Percentiles rank a stretch among this genome's conserved stretches.
phyloP scores from a whole-genome alignment of 768 basidiomycete genomes.

The Cubamyces lactineus region DNA sequence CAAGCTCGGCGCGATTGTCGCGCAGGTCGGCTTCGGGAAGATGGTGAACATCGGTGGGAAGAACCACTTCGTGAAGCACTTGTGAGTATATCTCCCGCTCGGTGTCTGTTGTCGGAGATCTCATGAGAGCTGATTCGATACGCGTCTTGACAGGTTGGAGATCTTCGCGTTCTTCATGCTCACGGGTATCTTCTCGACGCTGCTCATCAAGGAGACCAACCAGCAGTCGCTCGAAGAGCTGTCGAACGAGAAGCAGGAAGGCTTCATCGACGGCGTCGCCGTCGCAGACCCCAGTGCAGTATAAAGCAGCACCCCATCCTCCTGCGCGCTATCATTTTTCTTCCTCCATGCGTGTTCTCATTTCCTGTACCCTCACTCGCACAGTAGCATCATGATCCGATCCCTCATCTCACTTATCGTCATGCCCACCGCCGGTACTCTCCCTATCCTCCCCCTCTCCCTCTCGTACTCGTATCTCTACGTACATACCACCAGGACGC shows the following conservation, averaged over 20 bases:
- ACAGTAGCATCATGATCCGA: background rate
- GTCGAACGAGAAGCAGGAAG: constrained; percentile 70
- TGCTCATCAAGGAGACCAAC: constrained; percentile 83
- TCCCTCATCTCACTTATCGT: background rate
- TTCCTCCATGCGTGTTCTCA: background rate
- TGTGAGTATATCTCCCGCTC: constrained; percentile 48
- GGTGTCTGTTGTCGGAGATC: background rate
- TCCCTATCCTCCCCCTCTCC: background rate
- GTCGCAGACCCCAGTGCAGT: background rate
- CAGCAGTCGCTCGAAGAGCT: constrained; percentile 65
- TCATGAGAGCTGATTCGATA: constrained; percentile 7
- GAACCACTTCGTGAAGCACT: constrained; percentile 64
- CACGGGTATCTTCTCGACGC: constrained; percentile 80
- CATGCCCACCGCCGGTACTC: background rate
- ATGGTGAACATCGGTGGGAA: constrained; percentile 71
- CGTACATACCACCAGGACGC: background rate
- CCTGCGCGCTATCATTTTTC: background rate
- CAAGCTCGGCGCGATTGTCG: constrained; percentile 81
- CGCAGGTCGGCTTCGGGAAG: constrained; percentile 76
- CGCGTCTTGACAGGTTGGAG: constrained; percentile 52
- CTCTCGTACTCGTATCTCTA: background rate
- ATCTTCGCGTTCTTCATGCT: constrained; percentile 88
- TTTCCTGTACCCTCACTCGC: background rate
- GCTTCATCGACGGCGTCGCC: constrained; percentile 48
- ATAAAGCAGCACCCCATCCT: background rate